Base-by-base conservation (phyloP, 352 stramenopile genomes). In the Globisporangium acanthophoron region DNA sequence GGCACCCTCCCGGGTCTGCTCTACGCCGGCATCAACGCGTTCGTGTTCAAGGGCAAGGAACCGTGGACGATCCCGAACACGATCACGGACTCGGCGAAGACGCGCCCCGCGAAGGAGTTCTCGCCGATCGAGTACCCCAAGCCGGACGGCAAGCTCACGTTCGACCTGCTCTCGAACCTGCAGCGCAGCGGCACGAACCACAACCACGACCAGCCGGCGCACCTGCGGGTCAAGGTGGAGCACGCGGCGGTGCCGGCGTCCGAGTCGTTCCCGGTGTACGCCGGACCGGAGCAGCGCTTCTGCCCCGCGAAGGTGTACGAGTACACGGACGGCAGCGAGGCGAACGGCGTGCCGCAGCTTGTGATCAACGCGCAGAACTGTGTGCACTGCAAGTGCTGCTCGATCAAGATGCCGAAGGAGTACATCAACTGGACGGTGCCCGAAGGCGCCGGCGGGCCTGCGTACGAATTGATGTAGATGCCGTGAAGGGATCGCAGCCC, bases 351-450 rank as follows among this genome's bases (percentile, higher is more conserved):
- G 50, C 81, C 90, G 40, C 89, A 98, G 74, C 78, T 99, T 29
- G 95, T 99, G 50, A 99, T 99, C 70, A 99, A 99, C 73, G 96
- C 96, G 41, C 96, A 99, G 76, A 99, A 99, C 78, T 99, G 97
- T 71, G 90, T 99, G 46, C 97, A 99, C 80, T 99, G 97, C 84
- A 99, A 99, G 75, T 98, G 94, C 77, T 99, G 97, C 75, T 98
- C 92, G 41, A 99, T 99, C 78, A 99, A 99, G 78, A 99, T 98
- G 94, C 97, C 96, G 3, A 66, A 97, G 59, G 95, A 99, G 76
- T 99, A 99, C 76, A 99, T 99, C 75, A 85, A 99, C 48, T 99
- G 97, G 97, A 99, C 96, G 43, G 97, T 99, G 5, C 97, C 97
- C 5, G 97, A 99, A 83, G 97, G 96, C 47, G 96, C 90, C 57